A percentile compares a stretch with the other conserved stretches of the same genome.
phyloP scores from a whole-genome alignment of 1,139 yeast genomes.

The Diutina rugosa region DNA sequence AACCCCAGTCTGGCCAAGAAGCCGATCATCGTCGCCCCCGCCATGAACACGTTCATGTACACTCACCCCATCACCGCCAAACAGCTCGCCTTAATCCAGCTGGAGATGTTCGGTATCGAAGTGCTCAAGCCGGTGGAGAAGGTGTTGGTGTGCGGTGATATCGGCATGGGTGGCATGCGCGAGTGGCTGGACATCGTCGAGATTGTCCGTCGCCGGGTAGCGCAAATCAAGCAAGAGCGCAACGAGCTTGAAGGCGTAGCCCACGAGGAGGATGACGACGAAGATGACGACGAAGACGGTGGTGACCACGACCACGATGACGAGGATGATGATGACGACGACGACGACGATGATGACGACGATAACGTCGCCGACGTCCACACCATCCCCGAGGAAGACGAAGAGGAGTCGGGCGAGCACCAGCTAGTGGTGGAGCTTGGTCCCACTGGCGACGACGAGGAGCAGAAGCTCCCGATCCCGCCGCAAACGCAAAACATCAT shows the following conservation, averaged over 20 bases:
- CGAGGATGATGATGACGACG: slow-evolving; percentile 18
- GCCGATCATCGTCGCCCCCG: slow-evolving; percentile 87
- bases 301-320: slow-evolving; percentile 14
- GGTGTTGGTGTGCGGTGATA: slow-evolving; percentile 88
- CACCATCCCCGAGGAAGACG: not conserved
- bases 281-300: slow-evolving; percentile 12
- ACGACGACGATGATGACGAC: slow-evolving; percentile 19
- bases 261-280: slow-evolving; percentile 9
- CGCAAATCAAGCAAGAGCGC: slow-evolving; percentile 16
- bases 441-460: not conserved
- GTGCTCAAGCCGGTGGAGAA: slow-evolving; percentile 88
- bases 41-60: slow-evolving; percentile 95
- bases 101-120: slow-evolving; percentile 44
- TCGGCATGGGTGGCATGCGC: slow-evolving; percentile 97
- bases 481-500: not conserved
- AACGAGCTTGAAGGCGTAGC: slow-evolving; percentile 6
- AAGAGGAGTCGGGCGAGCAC: not conserved
- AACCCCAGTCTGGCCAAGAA: slow-evolving; percentile 25
- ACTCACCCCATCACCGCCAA: slow-evolving; percentile 86
- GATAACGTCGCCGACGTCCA: slow-evolving; percentile 13
- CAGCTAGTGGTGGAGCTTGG: not conserved
- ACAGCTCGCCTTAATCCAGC: slow-evolving; percentile 48
- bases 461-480: not conserved
- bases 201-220: slow-evolving; percentile 44
- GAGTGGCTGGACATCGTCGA: slow-evolving; percentile 94